Evolutionary conservation across 169 alveolate genomes (phyloP).

Genomic region (Plasmodium vinckei): DNA sequence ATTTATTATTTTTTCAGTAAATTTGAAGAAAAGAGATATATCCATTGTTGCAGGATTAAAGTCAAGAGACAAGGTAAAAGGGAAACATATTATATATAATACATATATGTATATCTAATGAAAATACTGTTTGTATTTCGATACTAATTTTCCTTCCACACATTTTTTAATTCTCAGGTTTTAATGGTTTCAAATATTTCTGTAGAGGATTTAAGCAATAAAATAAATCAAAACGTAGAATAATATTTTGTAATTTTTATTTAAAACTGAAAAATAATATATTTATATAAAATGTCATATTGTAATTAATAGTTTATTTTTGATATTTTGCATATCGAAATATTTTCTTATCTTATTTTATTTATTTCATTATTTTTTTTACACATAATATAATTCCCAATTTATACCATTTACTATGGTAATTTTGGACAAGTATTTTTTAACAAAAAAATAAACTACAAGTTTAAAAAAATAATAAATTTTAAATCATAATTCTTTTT

Average conservation of each 20-base stretch:
- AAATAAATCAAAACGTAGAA: slow-evolving; percentile 63
- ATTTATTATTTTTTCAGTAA: slow-evolving; percentile 57
- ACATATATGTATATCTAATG: not conserved
- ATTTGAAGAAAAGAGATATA: slow-evolving; percentile 87
- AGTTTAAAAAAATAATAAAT: too few species aligned
- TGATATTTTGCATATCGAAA: too few species aligned
- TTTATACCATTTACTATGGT: too few species aligned
- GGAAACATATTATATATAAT: not conserved
- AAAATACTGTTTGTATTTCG: not conserved
- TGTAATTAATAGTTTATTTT: not conserved
- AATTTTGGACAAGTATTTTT: too few species aligned
- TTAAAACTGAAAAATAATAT: slow-evolving; percentile 1
- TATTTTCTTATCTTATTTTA: too few species aligned
- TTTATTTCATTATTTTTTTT: not conserved
- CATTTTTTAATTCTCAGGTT: slow-evolving; percentile 14
- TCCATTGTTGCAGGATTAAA: slow-evolving; percentile 88
- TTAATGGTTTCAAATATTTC: slow-evolving; percentile 76
- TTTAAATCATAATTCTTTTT: too few species aligned
- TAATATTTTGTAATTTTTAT: slow-evolving; percentile 14
- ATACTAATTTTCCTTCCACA: not conserved
- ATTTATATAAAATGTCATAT: slow-evolving; percentile 3
- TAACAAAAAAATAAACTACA: too few species aligned
- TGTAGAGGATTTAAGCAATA: slow-evolving; percentile 65
- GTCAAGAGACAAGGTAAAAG: slow-evolving; percentile 86
- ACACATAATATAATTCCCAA: too few species aligned